These are phyloP conservation scores for Fusarium papillatum DNA, from an alignment of 2,329 filamentous ascomycete species.

Conservation along the genomic window DNA sequence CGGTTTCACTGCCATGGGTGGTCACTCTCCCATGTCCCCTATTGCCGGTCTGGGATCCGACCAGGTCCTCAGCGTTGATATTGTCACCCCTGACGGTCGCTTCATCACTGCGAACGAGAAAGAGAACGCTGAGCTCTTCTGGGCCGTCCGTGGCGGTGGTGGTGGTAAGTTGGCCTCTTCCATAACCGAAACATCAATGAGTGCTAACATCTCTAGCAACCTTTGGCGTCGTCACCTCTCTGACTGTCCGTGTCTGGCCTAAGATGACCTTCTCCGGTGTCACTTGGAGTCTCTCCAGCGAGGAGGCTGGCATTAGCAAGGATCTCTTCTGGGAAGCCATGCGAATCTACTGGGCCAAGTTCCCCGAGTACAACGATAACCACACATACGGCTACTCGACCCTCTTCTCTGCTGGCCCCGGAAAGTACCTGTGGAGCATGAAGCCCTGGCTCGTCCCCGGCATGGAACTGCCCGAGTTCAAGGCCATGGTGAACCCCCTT, in stretches of 20 bases:
- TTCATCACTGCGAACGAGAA: slow-evolving; percentile 56
- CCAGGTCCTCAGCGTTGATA: slow-evolving; percentile 63
- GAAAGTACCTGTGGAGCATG: slow-evolving; percentile 46
- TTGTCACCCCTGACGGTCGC: slow-evolving; percentile 59
- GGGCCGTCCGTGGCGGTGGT: slow-evolving; percentile 63
- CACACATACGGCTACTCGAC: slow-evolving; percentile 47
- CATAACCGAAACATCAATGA: not conserved
- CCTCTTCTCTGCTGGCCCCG: slow-evolving; percentile 27
- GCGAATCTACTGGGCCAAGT: slow-evolving; percentile 49
- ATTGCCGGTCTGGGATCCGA: slow-evolving; percentile 60
- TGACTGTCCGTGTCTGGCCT: slow-evolving; percentile 50
- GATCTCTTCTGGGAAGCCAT: slow-evolving; percentile 50
- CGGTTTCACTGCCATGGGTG: slow-evolving; percentile 54
- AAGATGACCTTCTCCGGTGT: slow-evolving; percentile 50
- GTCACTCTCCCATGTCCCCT: slow-evolving; percentile 62
- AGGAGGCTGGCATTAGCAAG: slow-evolving; percentile 43
- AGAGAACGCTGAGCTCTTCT: slow-evolving; percentile 62
- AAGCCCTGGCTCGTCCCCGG: slow-evolving; percentile 53
- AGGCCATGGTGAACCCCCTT: slow-evolving; percentile 48
- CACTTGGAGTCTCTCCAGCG: slow-evolving; percentile 51
- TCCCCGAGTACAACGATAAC: slow-evolving; percentile 46
- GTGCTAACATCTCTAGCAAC: slow-evolving; percentile 51
- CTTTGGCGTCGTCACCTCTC: slow-evolving; percentile 57
- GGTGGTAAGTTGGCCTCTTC: not conserved
- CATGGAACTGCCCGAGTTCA: slow-evolving; percentile 48